Conservation (phyloP, 1,284 basidiomycete genomes). For the Cryptococcus wingfieldii region DNA sequence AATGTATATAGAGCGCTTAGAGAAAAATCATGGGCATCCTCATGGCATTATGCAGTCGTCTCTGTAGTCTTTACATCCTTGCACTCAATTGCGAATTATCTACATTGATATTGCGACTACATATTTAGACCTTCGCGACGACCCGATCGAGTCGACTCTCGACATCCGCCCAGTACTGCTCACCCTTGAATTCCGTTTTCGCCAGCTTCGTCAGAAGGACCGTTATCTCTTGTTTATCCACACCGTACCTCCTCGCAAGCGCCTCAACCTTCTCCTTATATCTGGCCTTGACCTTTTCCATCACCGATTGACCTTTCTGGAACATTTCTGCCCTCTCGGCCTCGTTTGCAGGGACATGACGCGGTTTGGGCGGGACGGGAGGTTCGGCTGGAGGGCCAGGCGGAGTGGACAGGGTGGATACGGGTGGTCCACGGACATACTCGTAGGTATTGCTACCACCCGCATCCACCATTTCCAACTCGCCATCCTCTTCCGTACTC, state of each 20-base stretch:
- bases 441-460: too few species aligned
- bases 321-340: too few species aligned
- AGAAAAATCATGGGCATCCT: not conserved
- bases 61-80: not conserved
- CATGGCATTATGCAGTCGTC: not conserved
- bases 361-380: too few species aligned
- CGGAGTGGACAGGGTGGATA: too few species aligned
- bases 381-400: too few species aligned
- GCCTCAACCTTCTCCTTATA: not conserved
- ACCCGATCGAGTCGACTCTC: not conserved
- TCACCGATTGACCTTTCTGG: not conserved
- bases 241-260: not conserved
- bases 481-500: too few species aligned
- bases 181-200: not conserved
- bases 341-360: too few species aligned
- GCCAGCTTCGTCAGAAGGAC: not conserved
- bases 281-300: not conserved
- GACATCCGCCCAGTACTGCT: not conserved
- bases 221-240: not conserved
- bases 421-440: too few species aligned
- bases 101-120: not conserved
- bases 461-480: too few species aligned
- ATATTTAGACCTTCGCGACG: not conserved
- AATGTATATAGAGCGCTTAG: not conserved
- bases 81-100: not conserved